A percentile compares a stretch with the other conserved stretches of the same genome.
Conservation (phyloP, 495 filamentous ascomycete genomes). For the Bacidia gigantensis region DNA sequence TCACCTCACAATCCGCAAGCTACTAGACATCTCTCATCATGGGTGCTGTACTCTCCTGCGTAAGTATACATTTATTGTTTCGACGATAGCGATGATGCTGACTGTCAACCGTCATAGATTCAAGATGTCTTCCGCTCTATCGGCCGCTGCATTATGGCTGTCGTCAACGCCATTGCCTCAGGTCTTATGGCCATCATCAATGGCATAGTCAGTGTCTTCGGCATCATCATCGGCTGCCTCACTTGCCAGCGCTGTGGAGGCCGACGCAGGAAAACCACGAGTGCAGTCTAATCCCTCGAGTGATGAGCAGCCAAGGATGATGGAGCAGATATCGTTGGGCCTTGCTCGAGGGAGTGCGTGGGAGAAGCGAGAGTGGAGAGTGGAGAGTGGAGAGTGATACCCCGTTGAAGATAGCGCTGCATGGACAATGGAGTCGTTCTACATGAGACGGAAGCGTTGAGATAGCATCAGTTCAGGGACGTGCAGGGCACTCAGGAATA, state of each 20-base stretch:
- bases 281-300: slow-evolving; percentile 13
- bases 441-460: too few relatives aligned
- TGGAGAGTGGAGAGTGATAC: background rate
- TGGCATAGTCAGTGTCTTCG: slow-evolving; percentile 65
- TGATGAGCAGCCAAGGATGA: background rate
- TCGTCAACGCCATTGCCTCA: slow-evolving; percentile 67
- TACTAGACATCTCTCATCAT: slow-evolving; percentile 41
- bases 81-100: background rate
- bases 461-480: too few relatives aligned
- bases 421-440: background rate
- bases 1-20: background rate
- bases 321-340: background rate
- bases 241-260: slow-evolving; percentile 57
- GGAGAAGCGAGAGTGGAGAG: too few relatives aligned
- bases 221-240: slow-evolving; percentile 73
- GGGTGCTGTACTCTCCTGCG: slow-evolving; percentile 92
- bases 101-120: slow-evolving; percentile 40
- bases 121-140: slow-evolving; percentile 66
- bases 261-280: slow-evolving; percentile 20
- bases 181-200: slow-evolving; percentile 68
- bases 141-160: slow-evolving; percentile 67
- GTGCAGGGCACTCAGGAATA: too few relatives aligned
- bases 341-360: background rate
- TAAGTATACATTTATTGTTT: too few relatives aligned
- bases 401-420: background rate